A percentile compares a stretch with the other conserved stretches of the same genome.
These are phyloP conservation scores for Suillus fuscotomentosus DNA, from an alignment of 768 basidiomycete genomes.

Conservation along the genomic window DNA sequence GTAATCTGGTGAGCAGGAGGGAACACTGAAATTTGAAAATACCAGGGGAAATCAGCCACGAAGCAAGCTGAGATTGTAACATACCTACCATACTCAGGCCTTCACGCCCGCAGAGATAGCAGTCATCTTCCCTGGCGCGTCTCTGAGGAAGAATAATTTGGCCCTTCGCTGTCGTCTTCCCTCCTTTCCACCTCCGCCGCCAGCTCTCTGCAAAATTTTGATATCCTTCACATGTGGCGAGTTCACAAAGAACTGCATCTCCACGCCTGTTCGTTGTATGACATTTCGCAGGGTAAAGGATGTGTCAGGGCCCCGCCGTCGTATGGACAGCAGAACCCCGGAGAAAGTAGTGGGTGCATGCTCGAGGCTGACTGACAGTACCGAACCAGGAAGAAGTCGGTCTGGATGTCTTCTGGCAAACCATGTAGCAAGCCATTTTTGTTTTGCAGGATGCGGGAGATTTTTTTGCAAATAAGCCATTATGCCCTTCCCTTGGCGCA, in stretches of 20 bases:
- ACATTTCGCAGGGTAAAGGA: conserved; percentile 90
- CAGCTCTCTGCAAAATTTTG: conserved; percentile 67
- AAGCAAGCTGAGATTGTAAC: not conserved
- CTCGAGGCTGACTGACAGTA: conserved; percentile 74
- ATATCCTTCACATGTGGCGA: conserved; percentile 89
- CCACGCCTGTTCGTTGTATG: conserved; percentile 87
- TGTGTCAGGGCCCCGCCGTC: conserved; percentile 82
- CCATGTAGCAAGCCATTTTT: conserved; percentile 59
- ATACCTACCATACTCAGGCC: conserved; percentile 4
- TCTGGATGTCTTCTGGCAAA: conserved; percentile 72
- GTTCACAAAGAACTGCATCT: conserved; percentile 87
- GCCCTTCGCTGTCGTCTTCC: conserved; percentile 68
- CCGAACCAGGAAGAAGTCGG: conserved; percentile 79
- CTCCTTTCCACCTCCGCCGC: conserved; percentile 35
- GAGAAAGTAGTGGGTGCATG: conserved; percentile 84
- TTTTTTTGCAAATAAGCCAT: conserved; percentile 72
- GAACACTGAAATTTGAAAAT: not conserved
- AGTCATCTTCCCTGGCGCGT: conserved; percentile 85
- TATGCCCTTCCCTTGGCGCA: conserved; percentile 70
- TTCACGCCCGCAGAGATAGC: conserved; percentile 54
- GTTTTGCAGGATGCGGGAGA: conserved; percentile 67
- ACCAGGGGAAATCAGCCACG: not conserved
- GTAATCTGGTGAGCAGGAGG: not conserved
- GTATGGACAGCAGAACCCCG: conserved; percentile 82
- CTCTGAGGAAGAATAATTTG: conserved; percentile 80